phyloP scores from a whole-genome alignment of 129 eudicot species.

The Tanacetum coccineum region DNA sequence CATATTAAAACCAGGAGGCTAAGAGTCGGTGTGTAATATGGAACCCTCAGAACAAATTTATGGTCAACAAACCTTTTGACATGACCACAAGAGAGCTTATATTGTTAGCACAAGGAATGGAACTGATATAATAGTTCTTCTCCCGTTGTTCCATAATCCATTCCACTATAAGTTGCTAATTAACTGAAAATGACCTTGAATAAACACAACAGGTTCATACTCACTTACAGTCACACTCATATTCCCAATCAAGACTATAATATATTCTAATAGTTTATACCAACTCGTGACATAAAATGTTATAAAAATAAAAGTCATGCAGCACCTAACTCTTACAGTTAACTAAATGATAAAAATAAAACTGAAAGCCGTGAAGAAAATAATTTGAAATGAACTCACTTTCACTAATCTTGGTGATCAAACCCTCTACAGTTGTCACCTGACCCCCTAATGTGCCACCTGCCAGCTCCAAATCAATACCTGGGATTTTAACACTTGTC shows the following conservation, averaged over 20 bases:
- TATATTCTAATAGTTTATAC: neutral
- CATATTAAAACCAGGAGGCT: too few relatives aligned
- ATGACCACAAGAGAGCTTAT: too few relatives aligned
- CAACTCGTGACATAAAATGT: slow-evolving; percentile 6
- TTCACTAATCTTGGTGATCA: too few relatives aligned
- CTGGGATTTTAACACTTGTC: slow-evolving; percentile 76
- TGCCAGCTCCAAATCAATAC: slow-evolving; percentile 78
- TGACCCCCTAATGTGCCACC: slow-evolving; percentile 91
- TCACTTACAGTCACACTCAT: neutral
- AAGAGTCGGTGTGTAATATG: too few relatives aligned
- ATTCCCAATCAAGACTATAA: neutral
- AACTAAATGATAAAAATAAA: neutral
- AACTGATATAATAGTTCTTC: too few relatives aligned
- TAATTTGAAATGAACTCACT: too few relatives aligned
- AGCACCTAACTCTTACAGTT: neutral
- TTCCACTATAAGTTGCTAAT: too few relatives aligned
- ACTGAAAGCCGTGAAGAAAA: too few relatives aligned
- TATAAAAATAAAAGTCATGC: neutral
- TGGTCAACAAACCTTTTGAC: too few relatives aligned
- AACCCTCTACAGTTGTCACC: slow-evolving; percentile 88
- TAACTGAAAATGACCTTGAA: neutral
- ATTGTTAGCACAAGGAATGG: too few relatives aligned
- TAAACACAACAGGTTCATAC: neutral
- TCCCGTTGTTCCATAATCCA: too few relatives aligned
- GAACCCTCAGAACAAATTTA: too few relatives aligned